Conservation (phyloP, 371 early-diverging fungal species). For the Rhizopus arrhizus region DNA sequence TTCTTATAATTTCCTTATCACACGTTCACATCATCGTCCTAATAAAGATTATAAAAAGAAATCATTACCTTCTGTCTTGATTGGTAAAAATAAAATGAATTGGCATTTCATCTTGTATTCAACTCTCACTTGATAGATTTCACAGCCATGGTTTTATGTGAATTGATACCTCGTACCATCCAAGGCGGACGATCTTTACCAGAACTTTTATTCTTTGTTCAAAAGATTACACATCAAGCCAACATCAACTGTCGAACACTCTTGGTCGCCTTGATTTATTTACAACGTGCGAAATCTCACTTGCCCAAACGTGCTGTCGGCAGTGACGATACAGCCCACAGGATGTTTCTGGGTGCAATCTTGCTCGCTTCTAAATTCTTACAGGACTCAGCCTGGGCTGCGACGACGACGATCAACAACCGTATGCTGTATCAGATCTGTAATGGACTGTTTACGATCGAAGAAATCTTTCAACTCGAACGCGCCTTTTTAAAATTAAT, state of each 20-base stretch:
- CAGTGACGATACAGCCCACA: slow-evolving; percentile 57
- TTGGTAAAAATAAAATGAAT: slow-evolving; percentile 14
- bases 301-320: slow-evolving; percentile 46
- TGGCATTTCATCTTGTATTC: not conserved
- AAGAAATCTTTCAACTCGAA: slow-evolving; percentile 40
- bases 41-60: not conserved
- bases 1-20: slow-evolving; percentile 16
- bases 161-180: slow-evolving; percentile 19
- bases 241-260: slow-evolving; percentile 39
- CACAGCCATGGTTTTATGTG: slow-evolving; percentile 29
- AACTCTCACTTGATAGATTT: slow-evolving; percentile 16
- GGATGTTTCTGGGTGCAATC: slow-evolving; percentile 78
- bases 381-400: slow-evolving; percentile 66
- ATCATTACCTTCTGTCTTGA: slow-evolving; percentile 23
- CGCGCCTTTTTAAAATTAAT: slow-evolving; percentile 41
- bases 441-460: slow-evolving; percentile 31
- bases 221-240: slow-evolving; percentile 40
- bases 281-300: slow-evolving; percentile 44
- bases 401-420: slow-evolving; percentile 34
- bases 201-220: slow-evolving; percentile 41
- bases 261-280: slow-evolving; percentile 48
- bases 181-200: slow-evolving; percentile 7
- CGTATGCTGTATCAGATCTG: slow-evolving; percentile 36
- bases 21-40: slow-evolving; percentile 9
- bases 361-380: slow-evolving; percentile 75